Evolutionary conservation across 805 yeast genomes (phyloP).

Genomic region (Nakazawaea molendinolei): DNA sequence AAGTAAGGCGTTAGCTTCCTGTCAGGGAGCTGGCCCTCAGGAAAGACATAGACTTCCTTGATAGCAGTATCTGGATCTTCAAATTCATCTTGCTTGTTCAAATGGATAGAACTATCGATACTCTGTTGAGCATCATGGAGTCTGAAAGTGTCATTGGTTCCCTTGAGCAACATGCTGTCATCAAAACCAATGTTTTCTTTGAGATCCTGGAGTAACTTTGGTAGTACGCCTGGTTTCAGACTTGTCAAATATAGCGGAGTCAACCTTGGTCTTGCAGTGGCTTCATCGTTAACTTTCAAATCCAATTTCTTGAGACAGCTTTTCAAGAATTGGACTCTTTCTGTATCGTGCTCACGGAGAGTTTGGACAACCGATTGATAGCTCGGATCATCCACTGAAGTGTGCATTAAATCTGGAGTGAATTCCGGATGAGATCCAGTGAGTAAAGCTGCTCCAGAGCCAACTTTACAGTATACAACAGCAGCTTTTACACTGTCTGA

Average conservation of each 20-base stretch:
- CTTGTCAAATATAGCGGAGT: conserved; percentile 62
- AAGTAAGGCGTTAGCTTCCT: conserved; percentile 63
- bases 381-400: conserved; percentile 22
- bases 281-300: conserved; percentile 54
- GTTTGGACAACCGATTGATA: conserved; percentile 29
- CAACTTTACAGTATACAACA: conserved; percentile 58
- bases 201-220: conserved; percentile 25
- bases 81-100: conserved; percentile 25
- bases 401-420: conserved; percentile 42
- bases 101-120: conserved; percentile 11
- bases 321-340: conserved; percentile 51
- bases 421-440: conserved; percentile 92
- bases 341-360: conserved; percentile 36
- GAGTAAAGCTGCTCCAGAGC: conserved; percentile 69
- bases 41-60: conserved; percentile 48
- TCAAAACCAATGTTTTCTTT: conserved; percentile 28
- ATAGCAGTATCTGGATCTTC: conserved; percentile 51
- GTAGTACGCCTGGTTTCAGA: conserved; percentile 22
- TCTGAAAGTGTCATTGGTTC: conserved; percentile 50
- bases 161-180: conserved; percentile 36
- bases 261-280: conserved; percentile 49
- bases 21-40: conserved; percentile 38
- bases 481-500: conserved; percentile 51
- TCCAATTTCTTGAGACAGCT: conserved; percentile 55
- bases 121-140: conserved; percentile 29